Percentiles rank a stretch among this genome's conserved stretches.
phyloP scores from a whole-genome alignment of 2,329 filamentous ascomycete species.

The Cladophialophora bantiana region DNA sequence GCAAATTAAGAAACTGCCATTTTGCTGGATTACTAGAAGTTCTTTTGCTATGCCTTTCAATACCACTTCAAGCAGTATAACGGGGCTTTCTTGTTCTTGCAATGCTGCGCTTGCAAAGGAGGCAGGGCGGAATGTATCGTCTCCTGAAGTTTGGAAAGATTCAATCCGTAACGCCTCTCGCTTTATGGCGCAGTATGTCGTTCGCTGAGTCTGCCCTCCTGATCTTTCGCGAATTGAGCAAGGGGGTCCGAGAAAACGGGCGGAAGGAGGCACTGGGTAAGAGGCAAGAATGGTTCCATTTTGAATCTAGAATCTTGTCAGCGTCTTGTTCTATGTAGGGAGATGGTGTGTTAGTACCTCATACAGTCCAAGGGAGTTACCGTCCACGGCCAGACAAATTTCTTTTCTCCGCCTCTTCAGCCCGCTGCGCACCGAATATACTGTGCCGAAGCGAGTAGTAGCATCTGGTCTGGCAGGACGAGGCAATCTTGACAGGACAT shows the following conservation, averaged over 20 bases:
- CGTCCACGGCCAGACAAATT: constrained; percentile 65
- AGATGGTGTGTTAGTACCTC: constrained; percentile 54
- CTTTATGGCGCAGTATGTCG: constrained; percentile 63
- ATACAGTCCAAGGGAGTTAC: constrained; percentile 68
- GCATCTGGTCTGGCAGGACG: constrained; percentile 51
- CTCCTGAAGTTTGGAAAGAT: constrained; percentile 58
- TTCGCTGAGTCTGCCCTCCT: constrained; percentile 55
- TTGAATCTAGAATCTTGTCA: constrained; percentile 58
- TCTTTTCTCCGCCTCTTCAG: constrained; percentile 70
- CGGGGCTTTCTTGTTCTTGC: constrained; percentile 49
- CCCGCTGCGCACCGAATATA: constrained; percentile 61
- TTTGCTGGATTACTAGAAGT: constrained; percentile 52
- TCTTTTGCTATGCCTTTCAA: background rate
- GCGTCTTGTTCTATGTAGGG: background rate
- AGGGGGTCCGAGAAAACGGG: constrained; percentile 63
- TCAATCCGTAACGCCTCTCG: constrained; percentile 60
- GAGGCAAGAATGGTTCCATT: constrained; percentile 66
- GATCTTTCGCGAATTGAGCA: constrained; percentile 63
- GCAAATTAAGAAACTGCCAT: constrained; percentile 52
- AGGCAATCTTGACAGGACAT: constrained; percentile 55
- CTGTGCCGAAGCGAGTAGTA: constrained; percentile 53
- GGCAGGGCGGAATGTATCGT: constrained; percentile 41
- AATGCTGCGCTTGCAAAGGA: constrained; percentile 43
- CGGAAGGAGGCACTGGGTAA: constrained; percentile 67
- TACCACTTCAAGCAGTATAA: constrained; percentile 46